phyloP scores from a whole-genome alignment of 495 filamentous ascomycete genomes.

The Clavariopsis aquatica region DNA sequence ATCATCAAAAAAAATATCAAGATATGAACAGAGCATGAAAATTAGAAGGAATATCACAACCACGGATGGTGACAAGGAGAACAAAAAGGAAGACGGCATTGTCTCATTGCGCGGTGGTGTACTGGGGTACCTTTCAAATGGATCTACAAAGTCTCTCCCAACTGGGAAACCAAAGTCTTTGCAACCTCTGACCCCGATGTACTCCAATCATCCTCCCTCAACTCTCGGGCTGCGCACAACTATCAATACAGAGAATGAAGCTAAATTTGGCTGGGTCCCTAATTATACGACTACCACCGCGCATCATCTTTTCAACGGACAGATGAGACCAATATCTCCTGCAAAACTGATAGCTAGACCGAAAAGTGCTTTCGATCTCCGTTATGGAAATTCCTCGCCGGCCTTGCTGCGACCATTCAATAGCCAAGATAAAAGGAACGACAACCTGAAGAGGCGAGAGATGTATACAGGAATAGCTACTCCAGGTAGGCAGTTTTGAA shows the following conservation, averaged over 20 bases:
- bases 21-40: slow-evolving; percentile 3
- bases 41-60: slow-evolving; percentile 1
- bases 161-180: neutral
- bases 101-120: neutral
- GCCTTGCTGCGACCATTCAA: neutral
- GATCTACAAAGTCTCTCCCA: neutral
- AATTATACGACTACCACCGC: neutral
- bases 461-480: neutral
- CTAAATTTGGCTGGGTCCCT: neutral
- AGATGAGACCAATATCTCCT: slow-evolving; percentile 5
- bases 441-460: slow-evolving; percentile 6
- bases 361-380: slow-evolving; percentile 41
- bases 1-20: neutral
- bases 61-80: slow-evolving; percentile 5
- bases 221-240: slow-evolving; percentile 22
- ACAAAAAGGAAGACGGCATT: slow-evolving; percentile 13
- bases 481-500: slow-evolving; percentile 3
- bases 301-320: neutral
- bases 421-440: neutral
- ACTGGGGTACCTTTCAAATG: neutral
- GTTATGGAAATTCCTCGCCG: slow-evolving; percentile 16
- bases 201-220: slow-evolving; percentile 6
- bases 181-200: neutral
- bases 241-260: slow-evolving; percentile 2
- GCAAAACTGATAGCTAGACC: slow-evolving; percentile 16